Conservation (phyloP, 192 early-diverging fungal species). For the Gamsiella multidivaricata region DNA sequence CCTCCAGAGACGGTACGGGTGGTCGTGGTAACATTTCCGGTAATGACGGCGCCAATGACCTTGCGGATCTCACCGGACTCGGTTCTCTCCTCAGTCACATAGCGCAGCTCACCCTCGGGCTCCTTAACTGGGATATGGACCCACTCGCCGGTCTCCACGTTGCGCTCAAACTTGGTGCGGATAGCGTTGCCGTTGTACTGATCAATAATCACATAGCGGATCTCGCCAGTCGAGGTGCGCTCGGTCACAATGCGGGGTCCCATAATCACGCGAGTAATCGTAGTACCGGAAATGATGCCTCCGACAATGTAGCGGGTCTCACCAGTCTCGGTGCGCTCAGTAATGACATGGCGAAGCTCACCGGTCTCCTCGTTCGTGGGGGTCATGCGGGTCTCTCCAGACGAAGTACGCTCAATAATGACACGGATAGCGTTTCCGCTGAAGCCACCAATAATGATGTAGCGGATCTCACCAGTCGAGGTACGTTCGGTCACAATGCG, state of each 20-base stretch:
- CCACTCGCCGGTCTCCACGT: slow-evolving; percentile 48
- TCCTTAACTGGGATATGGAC: slow-evolving; percentile 54
- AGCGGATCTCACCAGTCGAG: slow-evolving; percentile 50
- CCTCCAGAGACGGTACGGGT: slow-evolving; percentile 34
- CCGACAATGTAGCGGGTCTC: slow-evolving; percentile 49
- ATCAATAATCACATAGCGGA: slow-evolving; percentile 52
- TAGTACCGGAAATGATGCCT: slow-evolving; percentile 20
- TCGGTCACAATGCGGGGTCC: slow-evolving; percentile 48
- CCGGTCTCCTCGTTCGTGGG: slow-evolving; percentile 48
- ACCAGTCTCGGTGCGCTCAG: slow-evolving; percentile 33
- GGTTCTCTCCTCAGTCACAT: slow-evolving; percentile 45
- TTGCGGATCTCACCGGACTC: slow-evolving; percentile 51
- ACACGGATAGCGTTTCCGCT: slow-evolving; percentile 49
- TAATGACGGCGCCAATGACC: slow-evolving; percentile 50
- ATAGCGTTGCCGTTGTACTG: slow-evolving; percentile 52
- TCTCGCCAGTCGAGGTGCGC: slow-evolving; percentile 45
- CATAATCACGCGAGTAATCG: slow-evolving; percentile 46
- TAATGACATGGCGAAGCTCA: slow-evolving; percentile 37
- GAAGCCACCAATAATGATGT: slow-evolving; percentile 49
- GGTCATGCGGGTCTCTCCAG: slow-evolving; percentile 40
- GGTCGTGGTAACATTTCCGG: slow-evolving; percentile 52
- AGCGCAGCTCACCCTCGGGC: slow-evolving; percentile 53
- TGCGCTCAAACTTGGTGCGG: slow-evolving; percentile 54
- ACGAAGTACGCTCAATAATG: slow-evolving; percentile 19
- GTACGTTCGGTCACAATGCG: slow-evolving; percentile 49